Evolutionary conservation across 495 filamentous ascomycete genomes (phyloP), one percentile per base, ranked within the genome.

Genomic region (Talaromyces nanjingensis): DNA sequence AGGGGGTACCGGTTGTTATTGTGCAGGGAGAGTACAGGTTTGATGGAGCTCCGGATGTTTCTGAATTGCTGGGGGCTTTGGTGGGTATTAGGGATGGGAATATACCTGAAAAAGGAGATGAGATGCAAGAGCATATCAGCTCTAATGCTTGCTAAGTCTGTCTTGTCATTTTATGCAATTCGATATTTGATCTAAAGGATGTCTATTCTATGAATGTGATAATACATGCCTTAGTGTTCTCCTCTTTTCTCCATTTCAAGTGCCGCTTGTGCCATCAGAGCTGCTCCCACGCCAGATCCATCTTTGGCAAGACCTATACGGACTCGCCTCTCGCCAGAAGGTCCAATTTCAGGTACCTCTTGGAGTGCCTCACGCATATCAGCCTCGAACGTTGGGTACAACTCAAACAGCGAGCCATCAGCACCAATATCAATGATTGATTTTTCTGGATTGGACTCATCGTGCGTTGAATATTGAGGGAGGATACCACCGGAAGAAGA

Each of bases 321-420:
- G 2, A 77, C 66, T 60, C 67, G 66, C 56, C 68, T 68, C 65
- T 77, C 75, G 11, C 75, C 74, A 16, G 49, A 20, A 8, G 16
- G 9, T 24, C 74, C 74, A 59, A 77, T 69, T 25, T 69, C 72
- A 3, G 65, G 61, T 12, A 76, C 64, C 20, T 75, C 74, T 34
- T 69, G 58, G 45, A 76, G 53, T 6, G 75, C 75, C 22, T 67
- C 68, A 5, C 74, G 65, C 59, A 76, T 72, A 4, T 72, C 69
- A 6, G 64, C 49, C 56, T 76, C 72, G 22, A 76, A 77, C 0
- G 57, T 71, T 25, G 66, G 65, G 74, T 96, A 97, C 76, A 91
- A 91, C 73, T 97, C 93, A 2, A 97, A 91, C 42, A 97, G 76
- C 70, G 84, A 88, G 66, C 93, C 93, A 70, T 97, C 93, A 14